A percentile compares a stretch with the other conserved stretches of the same genome.
These are phyloP conservation scores for Hansenula anomala DNA, from an alignment of 1,139 yeast species.

Conservation along the genomic window DNA sequence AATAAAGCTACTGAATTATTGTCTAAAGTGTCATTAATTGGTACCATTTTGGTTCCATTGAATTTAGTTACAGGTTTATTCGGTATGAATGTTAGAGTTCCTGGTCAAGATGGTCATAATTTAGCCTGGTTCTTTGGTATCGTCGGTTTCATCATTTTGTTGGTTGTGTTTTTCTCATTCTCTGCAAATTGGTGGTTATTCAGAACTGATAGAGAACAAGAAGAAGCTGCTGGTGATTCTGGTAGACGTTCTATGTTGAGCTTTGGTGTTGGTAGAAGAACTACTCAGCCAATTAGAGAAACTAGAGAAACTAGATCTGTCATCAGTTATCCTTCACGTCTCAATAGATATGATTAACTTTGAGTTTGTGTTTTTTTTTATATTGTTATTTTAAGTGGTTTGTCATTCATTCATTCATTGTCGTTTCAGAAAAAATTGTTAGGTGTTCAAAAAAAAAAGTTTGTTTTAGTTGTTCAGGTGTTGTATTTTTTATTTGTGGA, in stretches of 20 bases:
- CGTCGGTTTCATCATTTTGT: conserved; percentile 43
- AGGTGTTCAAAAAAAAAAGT: too few species aligned
- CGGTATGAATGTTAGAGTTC: conserved; percentile 93
- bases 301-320: conserved; percentile 22
- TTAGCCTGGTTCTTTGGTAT: conserved; percentile 68
- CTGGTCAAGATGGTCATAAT: conserved; percentile 51
- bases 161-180: conserved; percentile 30
- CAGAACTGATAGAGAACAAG: conserved; percentile 28
- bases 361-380: neutral
- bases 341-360: conserved; percentile 18
- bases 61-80: conserved; percentile 88
- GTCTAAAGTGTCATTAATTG: conserved; percentile 83
- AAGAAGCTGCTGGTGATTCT: conserved; percentile 24
- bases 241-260: conserved; percentile 30
- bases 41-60: conserved; percentile 88
- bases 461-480: too few species aligned
- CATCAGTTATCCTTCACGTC: conserved; percentile 18
- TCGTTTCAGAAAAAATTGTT: too few species aligned
- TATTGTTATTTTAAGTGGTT: neutral
- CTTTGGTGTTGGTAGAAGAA: conserved; percentile 20
- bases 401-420: neutral
- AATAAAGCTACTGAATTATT: conserved; percentile 81
- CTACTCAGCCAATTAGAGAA: conserved; percentile 5
- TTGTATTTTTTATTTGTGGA: too few species aligned
- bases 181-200: conserved; percentile 37